A percentile compares a stretch with the other conserved stretches of the same genome.
Conservation (phyloP, 352 stramenopile species). For the Pythium folliculosum region DNA sequence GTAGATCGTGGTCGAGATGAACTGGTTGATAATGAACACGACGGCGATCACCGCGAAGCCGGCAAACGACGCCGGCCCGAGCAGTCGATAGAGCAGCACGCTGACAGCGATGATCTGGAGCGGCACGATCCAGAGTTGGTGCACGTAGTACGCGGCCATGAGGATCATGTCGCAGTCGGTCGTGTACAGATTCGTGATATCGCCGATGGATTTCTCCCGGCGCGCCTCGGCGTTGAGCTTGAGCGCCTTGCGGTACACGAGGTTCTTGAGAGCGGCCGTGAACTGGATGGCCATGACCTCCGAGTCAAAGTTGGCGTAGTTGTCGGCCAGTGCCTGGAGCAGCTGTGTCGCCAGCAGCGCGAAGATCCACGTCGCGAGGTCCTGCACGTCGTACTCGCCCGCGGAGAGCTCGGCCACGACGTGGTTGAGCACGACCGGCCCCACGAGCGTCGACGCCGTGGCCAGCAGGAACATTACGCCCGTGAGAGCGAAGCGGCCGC, state of each 20-base stretch:
- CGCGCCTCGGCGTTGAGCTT: conserved; percentile 41
- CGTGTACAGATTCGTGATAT: conserved; percentile 63
- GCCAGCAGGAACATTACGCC: conserved; percentile 38
- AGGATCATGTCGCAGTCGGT: conserved; percentile 47
- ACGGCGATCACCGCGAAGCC: conserved; percentile 47
- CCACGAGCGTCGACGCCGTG: conserved; percentile 45
- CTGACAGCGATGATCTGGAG: conserved; percentile 45
- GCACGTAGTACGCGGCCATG: conserved; percentile 38
- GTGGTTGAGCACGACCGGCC: conserved; percentile 37
- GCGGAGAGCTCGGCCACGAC: conserved; percentile 36
- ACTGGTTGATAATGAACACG: conserved; percentile 40
- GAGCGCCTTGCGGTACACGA: conserved; percentile 57
- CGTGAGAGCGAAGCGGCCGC: conserved; percentile 35
- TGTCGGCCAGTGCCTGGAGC: conserved; percentile 54
- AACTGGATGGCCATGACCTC: conserved; percentile 63
- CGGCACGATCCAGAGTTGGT: conserved; percentile 68
- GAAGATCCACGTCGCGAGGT: conserved; percentile 36
- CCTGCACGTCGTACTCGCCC: conserved; percentile 22
- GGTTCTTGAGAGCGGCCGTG: conserved; percentile 41
- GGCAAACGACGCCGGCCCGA: conserved; percentile 43
- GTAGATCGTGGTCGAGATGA: conserved; percentile 37
- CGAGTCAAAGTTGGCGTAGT: conserved; percentile 48
- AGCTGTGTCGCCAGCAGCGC: conserved; percentile 46
- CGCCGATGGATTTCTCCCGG: conserved; percentile 46
- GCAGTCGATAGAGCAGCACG: conserved; percentile 39